Percentiles rank a stretch among this genome's conserved stretches.
phyloP scores from a whole-genome alignment of 1,139 yeast genomes.

The Pichia sp. region DNA sequence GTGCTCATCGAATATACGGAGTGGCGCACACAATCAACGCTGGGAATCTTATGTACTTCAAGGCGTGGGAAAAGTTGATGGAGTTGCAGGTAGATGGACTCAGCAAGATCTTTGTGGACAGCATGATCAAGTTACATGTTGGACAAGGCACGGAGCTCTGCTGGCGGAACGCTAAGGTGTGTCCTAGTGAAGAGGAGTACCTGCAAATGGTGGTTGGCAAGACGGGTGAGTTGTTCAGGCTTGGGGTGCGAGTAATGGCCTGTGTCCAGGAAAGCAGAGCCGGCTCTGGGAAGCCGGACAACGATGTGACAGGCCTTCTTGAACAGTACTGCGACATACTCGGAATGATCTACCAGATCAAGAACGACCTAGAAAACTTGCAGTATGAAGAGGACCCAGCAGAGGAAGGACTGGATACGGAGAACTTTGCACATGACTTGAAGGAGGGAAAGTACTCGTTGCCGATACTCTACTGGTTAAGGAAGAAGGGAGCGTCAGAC shows the following conservation, averaged over 20 bases:
- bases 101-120: slow-evolving; percentile 51
- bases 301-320: not conserved
- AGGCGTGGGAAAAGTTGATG: slow-evolving; percentile 50
- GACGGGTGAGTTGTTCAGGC: slow-evolving; percentile 82
- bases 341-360: slow-evolving; percentile 77
- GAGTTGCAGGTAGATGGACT: slow-evolving; percentile 20
- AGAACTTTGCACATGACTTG: slow-evolving; percentile 66
- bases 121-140: slow-evolving; percentile 71
- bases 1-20: slow-evolving; percentile 76
- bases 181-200: slow-evolving; percentile 70
- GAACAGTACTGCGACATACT: slow-evolving; percentile 55
- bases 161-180: slow-evolving; percentile 68
- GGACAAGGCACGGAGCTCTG: slow-evolving; percentile 88
- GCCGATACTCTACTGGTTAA: slow-evolving; percentile 43
- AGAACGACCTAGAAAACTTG: slow-evolving; percentile 56
- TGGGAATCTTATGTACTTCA: slow-evolving; percentile 77
- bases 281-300: too few relatives aligned
- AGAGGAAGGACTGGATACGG: slow-evolving; percentile 45
- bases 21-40: slow-evolving; percentile 75
- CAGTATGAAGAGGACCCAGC: slow-evolving; percentile 46
- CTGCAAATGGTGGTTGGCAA: slow-evolving; percentile 78
- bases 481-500: not conserved
- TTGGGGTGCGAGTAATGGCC: slow-evolving; percentile 59
- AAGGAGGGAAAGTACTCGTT: slow-evolving; percentile 86
- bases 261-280: not conserved